phyloP scores from a whole-genome alignment of 2,329 filamentous ascomycete genomes.

The Sarocladiaceae sp. region DNA sequence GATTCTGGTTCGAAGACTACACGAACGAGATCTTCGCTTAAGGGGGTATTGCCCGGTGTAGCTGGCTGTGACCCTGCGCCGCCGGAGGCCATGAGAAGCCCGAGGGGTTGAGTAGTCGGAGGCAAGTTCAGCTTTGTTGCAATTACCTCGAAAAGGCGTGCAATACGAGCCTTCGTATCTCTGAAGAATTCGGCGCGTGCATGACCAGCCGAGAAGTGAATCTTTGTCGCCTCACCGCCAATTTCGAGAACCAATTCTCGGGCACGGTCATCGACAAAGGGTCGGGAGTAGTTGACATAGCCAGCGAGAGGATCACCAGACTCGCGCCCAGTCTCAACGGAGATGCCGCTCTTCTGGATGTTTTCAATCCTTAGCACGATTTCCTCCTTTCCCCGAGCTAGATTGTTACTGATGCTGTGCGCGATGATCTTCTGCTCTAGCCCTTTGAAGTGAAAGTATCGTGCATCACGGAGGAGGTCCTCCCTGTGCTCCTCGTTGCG shows the following conservation, averaged over 20 bases:
- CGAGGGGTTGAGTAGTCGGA: constrained; percentile 53
- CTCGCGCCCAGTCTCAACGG: constrained; percentile 46
- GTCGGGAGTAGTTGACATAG: constrained; percentile 77
- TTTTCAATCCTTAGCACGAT: constrained; percentile 80
- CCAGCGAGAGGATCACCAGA: constrained; percentile 24
- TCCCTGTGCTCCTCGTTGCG: constrained; percentile 71
- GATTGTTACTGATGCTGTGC: constrained; percentile 72
- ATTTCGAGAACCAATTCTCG: constrained; percentile 79
- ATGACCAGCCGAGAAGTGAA: constrained; percentile 40
- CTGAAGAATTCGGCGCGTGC: constrained; percentile 69
- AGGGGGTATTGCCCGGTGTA: constrained; percentile 64
- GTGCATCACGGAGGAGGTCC: constrained; percentile 76
- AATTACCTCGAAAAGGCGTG: constrained; percentile 74
- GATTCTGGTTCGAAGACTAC: constrained; percentile 58
- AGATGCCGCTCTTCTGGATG: constrained; percentile 81
- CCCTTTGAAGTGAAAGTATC: constrained; percentile 90
- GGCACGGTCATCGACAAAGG: constrained; percentile 73
- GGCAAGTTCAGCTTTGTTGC: constrained; percentile 73
- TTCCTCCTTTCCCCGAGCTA: constrained; percentile 62
- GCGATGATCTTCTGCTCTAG: constrained; percentile 84
- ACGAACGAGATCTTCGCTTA: constrained; percentile 67
- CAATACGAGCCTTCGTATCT: constrained; percentile 64
- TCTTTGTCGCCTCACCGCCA: constrained; percentile 57
- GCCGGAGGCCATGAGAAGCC: constrained; percentile 63
- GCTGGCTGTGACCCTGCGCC: constrained; percentile 57